Base-by-base conservation (phyloP, 2,329 filamentous ascomycete species). In the Penicillium sp. region DNA sequence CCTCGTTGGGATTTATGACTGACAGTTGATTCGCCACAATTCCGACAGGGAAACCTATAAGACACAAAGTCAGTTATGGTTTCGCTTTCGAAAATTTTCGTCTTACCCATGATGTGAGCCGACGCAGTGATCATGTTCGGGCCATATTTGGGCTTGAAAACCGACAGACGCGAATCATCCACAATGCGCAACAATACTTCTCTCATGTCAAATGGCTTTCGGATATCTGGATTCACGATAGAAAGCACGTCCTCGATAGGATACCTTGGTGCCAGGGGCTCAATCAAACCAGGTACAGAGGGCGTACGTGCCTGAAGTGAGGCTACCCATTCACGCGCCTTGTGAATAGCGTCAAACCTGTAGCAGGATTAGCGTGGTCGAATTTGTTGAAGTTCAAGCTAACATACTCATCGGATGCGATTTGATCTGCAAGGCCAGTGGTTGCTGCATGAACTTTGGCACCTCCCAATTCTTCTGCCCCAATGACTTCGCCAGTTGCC, bases 401-500 rank as follows among this genome's bases (percentile, higher is more conserved):
- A 14, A 47, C 68, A 14, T 58, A 75, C 70, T 79, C 76, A 60
- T 79, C 75, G 1, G 58, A 32, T 5, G 77, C 77, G 38, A 79
- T 68, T 47, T 77, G 73, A 54, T 79, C 77, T 0, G 75, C 74
- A 2, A 79, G 64, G 0, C 77, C 77, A 4, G 76, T 79, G 0
- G 71, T 54, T 1, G 65, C 72, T 1, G 69, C 72, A 56, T 79
- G 77, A 13, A 77, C 70, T 16, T 69, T 65, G 3, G 76, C 77
- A 13, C 77, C 76, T 5, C 77, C 77, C 1, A 79, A 64, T 40
- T 67, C 68, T 52, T 79, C 77, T 0, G 77, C 74, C 1, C 64
- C 73, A 18, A 76, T 70, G 0, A 73, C 57, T 47, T 79, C 77
- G 2, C 77, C 76, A 0, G 76, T 79, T 0, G 77, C 77, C 77